phyloP scores from a whole-genome alignment of 805 yeast species.

The Groenewaldozyma tartarivorans region DNA sequence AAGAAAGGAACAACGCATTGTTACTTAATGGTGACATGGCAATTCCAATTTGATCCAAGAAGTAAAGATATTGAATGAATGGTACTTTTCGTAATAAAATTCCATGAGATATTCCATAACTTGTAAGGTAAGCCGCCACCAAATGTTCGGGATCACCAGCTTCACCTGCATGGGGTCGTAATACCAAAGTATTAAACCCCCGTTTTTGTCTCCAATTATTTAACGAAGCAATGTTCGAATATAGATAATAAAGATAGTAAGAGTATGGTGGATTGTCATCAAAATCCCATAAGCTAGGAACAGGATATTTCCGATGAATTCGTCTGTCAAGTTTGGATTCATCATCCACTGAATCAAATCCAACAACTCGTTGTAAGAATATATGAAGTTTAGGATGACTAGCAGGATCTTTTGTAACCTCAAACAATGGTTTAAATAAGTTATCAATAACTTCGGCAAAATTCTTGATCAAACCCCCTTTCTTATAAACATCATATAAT shows the following conservation, averaged over 20 bases:
- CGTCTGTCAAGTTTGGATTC: constrained; percentile 87
- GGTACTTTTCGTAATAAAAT: constrained; percentile 89
- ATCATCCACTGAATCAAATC: constrained; percentile 97
- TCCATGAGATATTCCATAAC: constrained; percentile 94
- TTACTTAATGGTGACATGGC: constrained; percentile 98
- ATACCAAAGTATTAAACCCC: constrained; percentile 79
- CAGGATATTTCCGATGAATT: constrained; percentile 71
- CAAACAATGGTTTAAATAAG: constrained; percentile 79
- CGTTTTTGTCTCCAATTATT: constrained; percentile 72
- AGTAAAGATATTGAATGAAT: constrained; percentile 85
- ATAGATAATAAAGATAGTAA: constrained; percentile 82
- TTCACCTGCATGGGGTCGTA: constrained; percentile 98
- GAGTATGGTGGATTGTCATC: constrained; percentile 93
- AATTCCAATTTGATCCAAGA: constrained; percentile 88
- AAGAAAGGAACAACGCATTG: constrained; percentile 89
- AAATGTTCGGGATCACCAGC: constrained; percentile 99
- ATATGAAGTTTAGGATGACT: constrained; percentile 86
- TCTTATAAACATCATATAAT: constrained; percentile 80
- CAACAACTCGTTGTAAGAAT: constrained; percentile 87
- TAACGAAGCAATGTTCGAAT: constrained; percentile 75
- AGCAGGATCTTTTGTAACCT: constrained; percentile 76
- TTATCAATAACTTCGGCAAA: constrained; percentile 75
- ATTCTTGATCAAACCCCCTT: constrained; percentile 53
- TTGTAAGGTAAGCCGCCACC: constrained; percentile 76
- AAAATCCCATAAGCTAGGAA: constrained; percentile 75